phyloP scores from a whole-genome alignment of 1,284 basidiomycete species.

The Meira miltonrushii region DNA sequence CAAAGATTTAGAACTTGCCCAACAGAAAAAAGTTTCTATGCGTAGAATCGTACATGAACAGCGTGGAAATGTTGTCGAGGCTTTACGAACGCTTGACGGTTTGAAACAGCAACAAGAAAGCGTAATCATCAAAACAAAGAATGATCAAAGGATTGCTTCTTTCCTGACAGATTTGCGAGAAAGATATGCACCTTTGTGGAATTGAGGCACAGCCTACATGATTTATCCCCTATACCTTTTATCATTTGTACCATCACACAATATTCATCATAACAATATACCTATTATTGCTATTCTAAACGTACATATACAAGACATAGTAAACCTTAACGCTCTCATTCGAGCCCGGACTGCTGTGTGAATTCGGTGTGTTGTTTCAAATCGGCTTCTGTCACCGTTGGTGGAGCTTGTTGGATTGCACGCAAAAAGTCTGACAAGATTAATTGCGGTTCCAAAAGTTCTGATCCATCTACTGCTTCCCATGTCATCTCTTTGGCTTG shows the following conservation, averaged over 20 bases:
- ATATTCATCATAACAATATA: too few relatives aligned
- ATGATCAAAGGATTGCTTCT: background rate
- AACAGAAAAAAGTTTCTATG: background rate
- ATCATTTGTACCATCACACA: too few relatives aligned
- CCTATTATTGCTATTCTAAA: too few relatives aligned
- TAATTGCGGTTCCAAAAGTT: slow-evolving; percentile 62
- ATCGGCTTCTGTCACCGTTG: slow-evolving; percentile 83
- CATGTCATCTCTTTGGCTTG: slow-evolving; percentile 83
- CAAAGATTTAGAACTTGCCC: background rate
- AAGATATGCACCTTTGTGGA: too few relatives aligned
- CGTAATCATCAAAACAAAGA: background rate
- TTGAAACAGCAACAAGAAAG: background rate
- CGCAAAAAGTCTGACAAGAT: slow-evolving; percentile 71
- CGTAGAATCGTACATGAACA: background rate
- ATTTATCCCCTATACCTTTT: too few relatives aligned
- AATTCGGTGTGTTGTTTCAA: slow-evolving; percentile 78
- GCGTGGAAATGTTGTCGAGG: background rate
- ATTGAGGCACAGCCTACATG: too few relatives aligned
- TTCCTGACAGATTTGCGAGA: too few relatives aligned
- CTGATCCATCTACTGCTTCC: slow-evolving; percentile 85
- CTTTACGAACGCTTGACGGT: background rate
- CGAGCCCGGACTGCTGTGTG: slow-evolving; percentile 68
- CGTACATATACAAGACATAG: too few relatives aligned
- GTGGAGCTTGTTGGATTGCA: slow-evolving; percentile 73
- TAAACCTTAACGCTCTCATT: slow-evolving; percentile 21